Conservation (phyloP, 192 early-diverging fungal species). For the Chytriomyces confervae region DNA sequence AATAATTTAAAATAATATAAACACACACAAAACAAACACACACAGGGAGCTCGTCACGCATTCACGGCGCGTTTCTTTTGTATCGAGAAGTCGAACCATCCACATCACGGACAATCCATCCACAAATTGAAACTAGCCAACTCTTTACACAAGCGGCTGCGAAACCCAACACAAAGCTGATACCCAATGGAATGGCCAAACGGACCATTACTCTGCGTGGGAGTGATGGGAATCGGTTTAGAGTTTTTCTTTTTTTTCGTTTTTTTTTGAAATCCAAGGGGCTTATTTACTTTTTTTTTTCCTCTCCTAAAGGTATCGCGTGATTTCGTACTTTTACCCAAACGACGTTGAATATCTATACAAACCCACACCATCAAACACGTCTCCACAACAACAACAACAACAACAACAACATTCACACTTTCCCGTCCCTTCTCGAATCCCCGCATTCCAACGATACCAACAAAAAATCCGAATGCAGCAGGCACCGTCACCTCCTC, state of each 20-base stretch:
- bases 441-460: too few relatives aligned
- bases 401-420: too few relatives aligned
- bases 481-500: too few relatives aligned
- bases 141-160: background rate
- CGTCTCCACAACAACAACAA: background rate
- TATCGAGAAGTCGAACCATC: background rate
- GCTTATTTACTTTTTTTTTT: too few relatives aligned
- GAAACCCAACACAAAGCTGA: background rate
- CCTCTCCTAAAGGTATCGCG: constrained; percentile 5
- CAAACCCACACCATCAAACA: background rate
- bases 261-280: too few relatives aligned
- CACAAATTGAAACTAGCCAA: background rate
- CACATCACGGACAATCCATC: background rate
- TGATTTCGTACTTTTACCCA: constrained; percentile 13
- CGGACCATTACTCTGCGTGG: background rate
- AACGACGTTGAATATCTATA: constrained; percentile 4
- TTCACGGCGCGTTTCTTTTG: too few relatives aligned
- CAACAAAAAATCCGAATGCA: too few relatives aligned
- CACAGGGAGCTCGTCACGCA: too few relatives aligned
- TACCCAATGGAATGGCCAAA: constrained; percentile 1
- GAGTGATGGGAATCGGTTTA: background rate
- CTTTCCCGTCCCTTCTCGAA: too few relatives aligned
- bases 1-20: too few relatives aligned
- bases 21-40: too few relatives aligned
- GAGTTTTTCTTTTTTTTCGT: too few relatives aligned